Conservation (phyloP, 2,329 filamentous ascomycete species). For the Alternaria angustiovoidea region DNA sequence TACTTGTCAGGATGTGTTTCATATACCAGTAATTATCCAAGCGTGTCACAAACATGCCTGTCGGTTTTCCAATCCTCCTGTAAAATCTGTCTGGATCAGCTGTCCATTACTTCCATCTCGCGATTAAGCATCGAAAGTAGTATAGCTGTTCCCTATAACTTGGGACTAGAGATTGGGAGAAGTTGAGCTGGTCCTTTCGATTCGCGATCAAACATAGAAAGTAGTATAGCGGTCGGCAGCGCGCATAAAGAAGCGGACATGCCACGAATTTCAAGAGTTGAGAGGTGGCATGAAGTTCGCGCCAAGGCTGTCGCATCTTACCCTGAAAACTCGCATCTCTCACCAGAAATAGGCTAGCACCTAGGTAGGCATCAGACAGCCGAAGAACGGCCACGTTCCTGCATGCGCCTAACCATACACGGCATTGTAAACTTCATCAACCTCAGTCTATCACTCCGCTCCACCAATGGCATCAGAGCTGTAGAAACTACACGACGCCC, state of each 20-base stretch:
- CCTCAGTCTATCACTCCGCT: slow-evolving; percentile 3
- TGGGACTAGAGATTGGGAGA: too few relatives aligned
- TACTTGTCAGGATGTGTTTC: too few relatives aligned
- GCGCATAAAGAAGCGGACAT: not conserved
- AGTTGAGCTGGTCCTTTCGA: too few relatives aligned
- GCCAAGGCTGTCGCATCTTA: not conserved
- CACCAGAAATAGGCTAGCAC: slow-evolving; percentile 1
- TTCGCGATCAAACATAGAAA: not conserved
- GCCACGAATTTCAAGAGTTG: not conserved
- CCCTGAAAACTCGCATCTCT: not conserved
- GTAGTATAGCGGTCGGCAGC: not conserved
- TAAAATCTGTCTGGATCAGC: too few relatives aligned
- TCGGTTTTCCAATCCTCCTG: too few relatives aligned
- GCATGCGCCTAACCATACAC: slow-evolving; percentile 16
- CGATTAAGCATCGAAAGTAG: too few relatives aligned
- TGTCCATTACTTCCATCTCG: too few relatives aligned
- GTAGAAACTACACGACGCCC: not conserved
- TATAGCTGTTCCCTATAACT: too few relatives aligned
- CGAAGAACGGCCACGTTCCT: slow-evolving; percentile 16
- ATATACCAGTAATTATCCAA: too few relatives aligned
- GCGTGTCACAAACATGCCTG: too few relatives aligned
- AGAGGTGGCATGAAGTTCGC: not conserved
- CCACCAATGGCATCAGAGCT: slow-evolving; percentile 4
- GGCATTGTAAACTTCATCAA: slow-evolving; percentile 25
- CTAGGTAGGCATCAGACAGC: not conserved